These are phyloP conservation scores for Auxenochlorella pyrenoidosa DNA, from an alignment of 139 green algal species.

Conservation along the genomic window DNA sequence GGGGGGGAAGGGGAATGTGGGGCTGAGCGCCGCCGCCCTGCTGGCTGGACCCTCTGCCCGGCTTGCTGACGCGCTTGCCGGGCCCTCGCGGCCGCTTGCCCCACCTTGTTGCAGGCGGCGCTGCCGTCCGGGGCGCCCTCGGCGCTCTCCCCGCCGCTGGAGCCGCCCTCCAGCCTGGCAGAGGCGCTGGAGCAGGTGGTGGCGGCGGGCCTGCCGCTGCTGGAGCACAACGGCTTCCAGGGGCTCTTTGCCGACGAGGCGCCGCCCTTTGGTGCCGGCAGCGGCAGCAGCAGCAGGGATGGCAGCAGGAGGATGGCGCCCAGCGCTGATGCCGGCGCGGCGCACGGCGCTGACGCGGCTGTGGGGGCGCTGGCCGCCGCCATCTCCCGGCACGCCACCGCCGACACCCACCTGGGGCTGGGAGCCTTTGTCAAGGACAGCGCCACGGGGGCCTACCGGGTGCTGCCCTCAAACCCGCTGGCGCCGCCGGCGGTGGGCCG, in stretches of 20 bases:
- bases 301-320: background rate
- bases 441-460: background rate
- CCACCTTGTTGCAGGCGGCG: background rate
- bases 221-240: slow-evolving; percentile 33
- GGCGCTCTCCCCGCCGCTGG: too few species aligned
- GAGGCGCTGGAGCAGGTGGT: background rate
- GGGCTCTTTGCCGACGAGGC: background rate
- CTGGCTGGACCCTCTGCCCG: too few species aligned
- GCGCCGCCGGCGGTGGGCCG: background rate
- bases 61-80: too few species aligned
- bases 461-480: background rate
- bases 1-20: too few species aligned
- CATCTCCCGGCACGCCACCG: background rate
- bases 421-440: background rate
- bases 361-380: background rate
- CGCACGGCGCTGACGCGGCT: background rate
- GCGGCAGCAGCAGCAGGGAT: background rate
- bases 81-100: background rate
- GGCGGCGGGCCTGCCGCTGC: slow-evolving; percentile 1
- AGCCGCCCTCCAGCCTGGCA: background rate
- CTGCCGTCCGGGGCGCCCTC: background rate
- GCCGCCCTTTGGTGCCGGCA: background rate
- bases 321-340: background rate
- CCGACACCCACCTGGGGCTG: background rate
- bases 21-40: too few species aligned